These are phyloP conservation scores for Chlorella sp. DNA, from an alignment of 139 green algal species.

Conservation along the genomic window DNA sequence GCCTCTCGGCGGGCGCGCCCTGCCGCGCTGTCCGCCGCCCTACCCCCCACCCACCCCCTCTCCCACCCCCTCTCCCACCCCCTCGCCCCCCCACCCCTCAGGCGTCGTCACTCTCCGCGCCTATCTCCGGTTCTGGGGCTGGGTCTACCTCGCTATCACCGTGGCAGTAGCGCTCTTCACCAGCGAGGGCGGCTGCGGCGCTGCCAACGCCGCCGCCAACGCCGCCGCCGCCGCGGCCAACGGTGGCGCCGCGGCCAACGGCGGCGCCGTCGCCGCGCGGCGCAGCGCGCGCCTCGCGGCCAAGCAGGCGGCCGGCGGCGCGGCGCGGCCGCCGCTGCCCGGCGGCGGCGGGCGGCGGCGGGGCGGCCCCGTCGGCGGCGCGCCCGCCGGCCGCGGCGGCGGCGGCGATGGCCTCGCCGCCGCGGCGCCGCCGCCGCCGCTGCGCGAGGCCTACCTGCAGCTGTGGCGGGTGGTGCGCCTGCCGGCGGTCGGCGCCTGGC, in stretches of 20 bases:
- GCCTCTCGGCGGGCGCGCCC: too few species aligned
- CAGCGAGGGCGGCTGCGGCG: constrained; percentile 32
- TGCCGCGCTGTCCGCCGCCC: too few species aligned
- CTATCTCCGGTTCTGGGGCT: constrained; percentile 90
- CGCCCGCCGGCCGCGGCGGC: too few species aligned
- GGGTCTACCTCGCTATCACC: constrained; percentile 71
- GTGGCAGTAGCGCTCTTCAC: constrained; percentile 61
- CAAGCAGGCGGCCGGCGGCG: background rate
- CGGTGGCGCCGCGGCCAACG: background rate
- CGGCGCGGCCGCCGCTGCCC: too few species aligned
- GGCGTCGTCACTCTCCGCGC: constrained; percentile 64
- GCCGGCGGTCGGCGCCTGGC: constrained; percentile 68
- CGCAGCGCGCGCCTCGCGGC: constrained; percentile 11
- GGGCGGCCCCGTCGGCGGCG: background rate
- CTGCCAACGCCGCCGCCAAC: background rate
- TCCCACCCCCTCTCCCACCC: background rate
- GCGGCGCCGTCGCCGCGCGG: background rate
- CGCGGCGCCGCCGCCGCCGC: too few species aligned
- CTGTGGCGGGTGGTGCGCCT: constrained; percentile 66
- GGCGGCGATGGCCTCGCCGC: too few species aligned
- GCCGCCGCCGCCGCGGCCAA: background rate
- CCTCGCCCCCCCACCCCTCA: background rate
- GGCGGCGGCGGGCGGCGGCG: too few species aligned
- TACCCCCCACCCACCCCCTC: background rate
- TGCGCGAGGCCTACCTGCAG: constrained; percentile 51